Evolutionary conservation across 768 basidiomycete species (phyloP), one percentile per base, ranked within the genome.

Genomic region (Hebeloma cylindrosporum): DNA sequence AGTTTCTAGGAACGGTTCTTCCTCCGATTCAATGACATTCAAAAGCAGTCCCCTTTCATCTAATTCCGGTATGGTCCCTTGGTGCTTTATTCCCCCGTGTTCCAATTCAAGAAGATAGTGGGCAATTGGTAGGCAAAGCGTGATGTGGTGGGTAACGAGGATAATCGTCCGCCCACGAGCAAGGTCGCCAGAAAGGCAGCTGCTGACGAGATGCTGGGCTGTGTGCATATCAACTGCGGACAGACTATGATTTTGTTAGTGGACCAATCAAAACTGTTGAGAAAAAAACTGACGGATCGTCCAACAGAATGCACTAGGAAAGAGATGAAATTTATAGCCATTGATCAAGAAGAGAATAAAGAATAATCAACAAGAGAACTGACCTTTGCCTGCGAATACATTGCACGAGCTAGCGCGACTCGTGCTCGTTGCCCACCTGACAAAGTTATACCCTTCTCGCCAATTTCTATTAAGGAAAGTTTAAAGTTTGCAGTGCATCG

Each of bases 91-190:
- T 8, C 52, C 51, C 0, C 85, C 85, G 11, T 69, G 59, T 2
- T 68, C 67, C 7, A 87, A 62, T 54, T 84, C 81, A 14, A 92
- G 71, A 7, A 90, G 70, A 63, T 86, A 85, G 1, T 78, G 66
- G 0, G 88, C 81, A 13, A 74, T 66, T 1, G 86, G 83, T 0
- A 88, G 70, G 54, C 86, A 88, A 5, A 92, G 72, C 25, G 71
- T 74, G 45, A 88, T 78, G 57, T 91, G 87, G 59, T 94, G 91
- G 0, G 90, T 92, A 40, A 93, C 88, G 13, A 94, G 74, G 46
- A 93, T 74, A 51, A 92, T 75, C 0, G 90, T 93, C 11, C 90
- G 72, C 39, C 71, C 75, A 11, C 66, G 64, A 48, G 83, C 77
- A 11, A 93, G 70, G 1, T 72, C 63, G 6, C 90, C 83, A 7